A percentile compares a stretch with the other conserved stretches of the same genome.
Conservation (phyloP, 495 filamentous ascomycete genomes). For the Bacidia rubella region DNA sequence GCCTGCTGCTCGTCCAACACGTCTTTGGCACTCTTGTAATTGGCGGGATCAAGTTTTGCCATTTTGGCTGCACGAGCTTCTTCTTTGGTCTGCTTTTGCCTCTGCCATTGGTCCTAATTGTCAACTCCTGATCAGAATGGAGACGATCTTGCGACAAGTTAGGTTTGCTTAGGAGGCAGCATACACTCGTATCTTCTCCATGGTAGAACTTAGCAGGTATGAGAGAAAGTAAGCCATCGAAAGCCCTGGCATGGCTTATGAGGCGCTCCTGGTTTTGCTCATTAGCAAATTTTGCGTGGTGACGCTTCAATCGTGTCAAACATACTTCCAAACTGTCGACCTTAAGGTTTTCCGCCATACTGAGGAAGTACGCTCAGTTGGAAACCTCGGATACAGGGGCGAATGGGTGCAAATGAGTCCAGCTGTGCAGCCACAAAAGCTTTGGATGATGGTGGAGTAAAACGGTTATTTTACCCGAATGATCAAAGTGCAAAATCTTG, state of each 20-base stretch:
- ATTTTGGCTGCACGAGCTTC: constrained; percentile 60
- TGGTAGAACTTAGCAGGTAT: constrained; percentile 92
- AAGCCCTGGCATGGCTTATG: constrained; percentile 69
- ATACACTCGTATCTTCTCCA: constrained; percentile 70
- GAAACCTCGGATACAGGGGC: too few species aligned
- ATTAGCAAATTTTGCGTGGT: too few species aligned
- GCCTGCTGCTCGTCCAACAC: constrained; percentile 66
- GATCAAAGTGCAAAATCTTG: too few species aligned
- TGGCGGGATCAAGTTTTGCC: constrained; percentile 78
- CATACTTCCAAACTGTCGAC: constrained; percentile 13
- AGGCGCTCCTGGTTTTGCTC: constrained; percentile 55
- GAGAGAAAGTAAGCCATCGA: constrained; percentile 80
- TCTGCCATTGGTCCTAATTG: constrained; percentile 67
- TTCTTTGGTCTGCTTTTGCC: constrained; percentile 78
- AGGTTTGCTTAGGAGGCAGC: constrained; percentile 23
- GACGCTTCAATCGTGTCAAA: not conserved
- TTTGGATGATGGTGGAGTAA: too few species aligned
- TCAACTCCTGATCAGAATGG: constrained; percentile 4
- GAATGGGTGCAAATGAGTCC: too few species aligned
- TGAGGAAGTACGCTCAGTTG: not conserved
- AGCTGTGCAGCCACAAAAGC: too few species aligned
- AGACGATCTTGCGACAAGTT: constrained; percentile 2
- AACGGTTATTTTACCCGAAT: too few species aligned
- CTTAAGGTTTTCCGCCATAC: constrained; percentile 8
- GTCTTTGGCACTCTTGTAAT: constrained; percentile 67